These are phyloP conservation scores for Plenodomus biglobosus DNA, from an alignment of 2,329 filamentous ascomycete genomes.

Conservation along the genomic window DNA sequence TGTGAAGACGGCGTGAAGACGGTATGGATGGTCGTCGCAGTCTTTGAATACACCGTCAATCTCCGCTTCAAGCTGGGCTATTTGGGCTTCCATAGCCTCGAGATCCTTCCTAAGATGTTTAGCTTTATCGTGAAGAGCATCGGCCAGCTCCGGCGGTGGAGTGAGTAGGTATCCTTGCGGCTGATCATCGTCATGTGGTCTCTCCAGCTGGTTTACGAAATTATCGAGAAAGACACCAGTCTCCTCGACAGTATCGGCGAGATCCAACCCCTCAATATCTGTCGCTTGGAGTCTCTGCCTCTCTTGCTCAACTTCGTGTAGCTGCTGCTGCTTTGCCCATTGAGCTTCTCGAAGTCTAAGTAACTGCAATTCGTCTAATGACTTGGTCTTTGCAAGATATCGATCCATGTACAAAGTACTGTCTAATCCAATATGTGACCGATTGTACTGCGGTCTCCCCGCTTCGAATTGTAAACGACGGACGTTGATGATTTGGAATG, in stretches of 20 bases:
- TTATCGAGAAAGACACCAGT: conserved; percentile 28
- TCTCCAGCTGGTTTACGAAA: conserved; percentile 12
- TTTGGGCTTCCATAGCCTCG: conserved; percentile 36
- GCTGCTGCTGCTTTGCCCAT: conserved; percentile 72
- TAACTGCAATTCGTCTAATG: conserved; percentile 47
- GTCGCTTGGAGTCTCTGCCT: conserved; percentile 47
- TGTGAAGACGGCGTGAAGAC: conserved; percentile 88
- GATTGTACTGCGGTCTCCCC: conserved; percentile 50
- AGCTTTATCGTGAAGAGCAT: conserved; percentile 24
- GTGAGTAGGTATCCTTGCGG: conserved; percentile 14
- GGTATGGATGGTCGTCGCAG: conserved; percentile 69
- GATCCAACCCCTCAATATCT: conserved; percentile 29
- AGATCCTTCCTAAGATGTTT: conserved; percentile 28
- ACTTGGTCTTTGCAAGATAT: conserved; percentile 57
- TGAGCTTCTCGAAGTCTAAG: conserved; percentile 66
- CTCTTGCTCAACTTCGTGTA: conserved; percentile 58
- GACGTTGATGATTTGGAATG: conserved; percentile 85
- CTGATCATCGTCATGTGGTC: conserved; percentile 2
- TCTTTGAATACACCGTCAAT: conserved; percentile 63
- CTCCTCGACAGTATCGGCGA: conserved; percentile 37
- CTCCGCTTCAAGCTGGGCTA: conserved; percentile 51
- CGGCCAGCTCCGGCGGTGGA: conserved; percentile 24
- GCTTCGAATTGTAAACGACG: conserved; percentile 74
- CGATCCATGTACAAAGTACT: conserved; percentile 84
- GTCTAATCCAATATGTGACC: conserved; percentile 72